phyloP scores from a whole-genome alignment of 139 green algal species.

The Picochlorum sp. region DNA sequence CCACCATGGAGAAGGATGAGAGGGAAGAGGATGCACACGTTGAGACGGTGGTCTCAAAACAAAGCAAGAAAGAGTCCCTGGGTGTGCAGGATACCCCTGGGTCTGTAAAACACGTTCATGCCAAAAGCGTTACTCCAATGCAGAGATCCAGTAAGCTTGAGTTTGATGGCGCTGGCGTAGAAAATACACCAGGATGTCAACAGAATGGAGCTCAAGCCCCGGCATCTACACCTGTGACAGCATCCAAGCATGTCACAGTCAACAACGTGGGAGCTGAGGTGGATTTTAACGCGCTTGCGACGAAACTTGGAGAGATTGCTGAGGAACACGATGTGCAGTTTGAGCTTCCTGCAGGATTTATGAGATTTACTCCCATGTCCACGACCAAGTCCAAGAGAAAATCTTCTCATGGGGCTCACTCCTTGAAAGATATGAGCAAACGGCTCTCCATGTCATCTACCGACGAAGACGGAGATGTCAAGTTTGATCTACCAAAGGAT shows the following conservation, averaged over 20 bases:
- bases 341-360: constrained; percentile 18
- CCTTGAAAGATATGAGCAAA: neutral
- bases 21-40: neutral
- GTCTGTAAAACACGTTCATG: neutral
- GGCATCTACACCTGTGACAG: constrained; percentile 16
- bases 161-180: neutral
- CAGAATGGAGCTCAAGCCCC: constrained; percentile 11
- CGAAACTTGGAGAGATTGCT: constrained; percentile 18
- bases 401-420: neutral
- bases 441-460: neutral
- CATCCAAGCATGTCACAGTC: too few relatives aligned
- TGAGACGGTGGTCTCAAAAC: constrained; percentile 15
- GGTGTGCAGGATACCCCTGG: neutral
- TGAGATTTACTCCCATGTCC: constrained; percentile 5
- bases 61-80: neutral
- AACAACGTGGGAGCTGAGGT: neutral
- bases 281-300: constrained; percentile 11
- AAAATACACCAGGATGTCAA: neutral
- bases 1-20: neutral
- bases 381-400: neutral
- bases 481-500: constrained; percentile 20
- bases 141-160: neutral
- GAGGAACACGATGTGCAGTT: constrained; percentile 19
- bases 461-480: constrained; percentile 15
- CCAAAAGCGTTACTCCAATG: neutral